These are phyloP conservation scores for Ogataea polymorpha DNA, from an alignment of 805 yeast genomes.

Conservation along the genomic window DNA sequence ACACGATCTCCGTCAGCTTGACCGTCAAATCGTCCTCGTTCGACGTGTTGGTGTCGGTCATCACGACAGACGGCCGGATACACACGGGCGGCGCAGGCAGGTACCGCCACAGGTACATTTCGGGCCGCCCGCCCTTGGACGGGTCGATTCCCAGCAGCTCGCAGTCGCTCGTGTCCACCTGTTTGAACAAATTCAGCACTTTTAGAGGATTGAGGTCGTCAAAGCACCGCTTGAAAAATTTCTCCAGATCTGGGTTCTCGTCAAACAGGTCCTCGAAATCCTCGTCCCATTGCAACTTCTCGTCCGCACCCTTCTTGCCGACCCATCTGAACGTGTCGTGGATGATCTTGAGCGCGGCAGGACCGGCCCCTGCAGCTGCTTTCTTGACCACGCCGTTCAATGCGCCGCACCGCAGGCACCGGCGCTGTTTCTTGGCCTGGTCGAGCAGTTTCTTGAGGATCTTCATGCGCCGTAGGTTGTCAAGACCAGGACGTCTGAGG, in stretches of 20 bases:
- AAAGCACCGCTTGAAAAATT: slow-evolving; percentile 78
- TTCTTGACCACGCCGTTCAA: slow-evolving; percentile 96
- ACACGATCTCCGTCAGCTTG: slow-evolving; percentile 91
- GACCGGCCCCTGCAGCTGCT: slow-evolving; percentile 87
- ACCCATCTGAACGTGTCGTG: slow-evolving; percentile 96
- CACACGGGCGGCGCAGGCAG: slow-evolving; percentile 99
- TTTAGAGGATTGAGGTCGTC: slow-evolving; percentile 94
- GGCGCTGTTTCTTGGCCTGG: slow-evolving; percentile 92
- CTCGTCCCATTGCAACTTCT: slow-evolving; percentile 81
- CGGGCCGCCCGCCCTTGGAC: slow-evolving; percentile 87
- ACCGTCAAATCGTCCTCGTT: slow-evolving; percentile 98
- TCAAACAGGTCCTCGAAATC: slow-evolving; percentile 75
- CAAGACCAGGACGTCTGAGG: slow-evolving; percentile 81
- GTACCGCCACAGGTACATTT: slow-evolving; percentile 94
- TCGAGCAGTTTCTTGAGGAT: slow-evolving; percentile 78
- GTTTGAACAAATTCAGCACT: slow-evolving; percentile 82
- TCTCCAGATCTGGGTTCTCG: slow-evolving; percentile 83
- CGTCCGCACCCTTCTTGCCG: slow-evolving; percentile 85
- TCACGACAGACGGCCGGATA: slow-evolving; percentile 93
- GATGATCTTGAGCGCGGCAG: slow-evolving; percentile 90
- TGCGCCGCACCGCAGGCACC: slow-evolving; percentile 84
- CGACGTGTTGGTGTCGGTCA: slow-evolving; percentile 84
- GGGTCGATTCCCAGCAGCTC: slow-evolving; percentile 90
- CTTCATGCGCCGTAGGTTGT: slow-evolving; percentile 89
- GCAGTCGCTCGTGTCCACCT: slow-evolving; percentile 81